A percentile compares a stretch with the other conserved stretches of the same genome.
These are phyloP conservation scores for Rhizoclosmatium sp. DNA, from an alignment of 192 early-diverging fungal species.

Conservation along the genomic window DNA sequence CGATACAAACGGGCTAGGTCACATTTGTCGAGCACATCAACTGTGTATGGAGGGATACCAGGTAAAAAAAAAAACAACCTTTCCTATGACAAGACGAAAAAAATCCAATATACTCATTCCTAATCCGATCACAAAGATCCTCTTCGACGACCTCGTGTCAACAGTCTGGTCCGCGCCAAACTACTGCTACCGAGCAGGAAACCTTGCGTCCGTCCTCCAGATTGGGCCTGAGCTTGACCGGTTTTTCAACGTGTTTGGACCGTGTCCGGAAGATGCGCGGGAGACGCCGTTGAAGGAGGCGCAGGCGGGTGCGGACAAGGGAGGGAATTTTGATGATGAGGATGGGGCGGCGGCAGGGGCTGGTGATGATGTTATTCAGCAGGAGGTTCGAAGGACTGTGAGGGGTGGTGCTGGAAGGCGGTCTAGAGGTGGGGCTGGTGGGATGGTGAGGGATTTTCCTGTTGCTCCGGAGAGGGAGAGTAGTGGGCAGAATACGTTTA, in stretches of 20 bases:
- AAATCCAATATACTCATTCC: no score
- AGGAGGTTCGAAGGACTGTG: neutral
- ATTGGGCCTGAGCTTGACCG: constrained; percentile 76
- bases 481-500: constrained; percentile 1
- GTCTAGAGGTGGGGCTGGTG: neutral
- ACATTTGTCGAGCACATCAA: constrained; percentile 88
- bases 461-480: neutral
- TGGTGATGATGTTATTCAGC: neutral
- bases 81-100: no score
- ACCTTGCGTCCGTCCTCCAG: constrained; percentile 84
- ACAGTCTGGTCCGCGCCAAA: constrained; percentile 90
- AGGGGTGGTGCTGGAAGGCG: constrained; percentile 6
- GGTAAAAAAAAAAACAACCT: constrained; percentile 51
- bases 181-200: constrained; percentile 89
- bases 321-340: constrained; percentile 3
- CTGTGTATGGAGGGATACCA: constrained; percentile 89
- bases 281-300: constrained; percentile 37
- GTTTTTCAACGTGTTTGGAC: constrained; percentile 90
- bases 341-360: neutral
- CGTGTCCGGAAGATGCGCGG: constrained; percentile 80
- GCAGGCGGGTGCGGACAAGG: neutral
- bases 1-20: constrained; percentile 76
- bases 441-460: neutral
- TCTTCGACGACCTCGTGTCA: constrained; percentile 84
- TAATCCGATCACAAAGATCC: constrained; percentile 53